Base-by-base conservation (phyloP, 2,329 filamentous ascomycete species). In the Pleomassaria siparia region DNA sequence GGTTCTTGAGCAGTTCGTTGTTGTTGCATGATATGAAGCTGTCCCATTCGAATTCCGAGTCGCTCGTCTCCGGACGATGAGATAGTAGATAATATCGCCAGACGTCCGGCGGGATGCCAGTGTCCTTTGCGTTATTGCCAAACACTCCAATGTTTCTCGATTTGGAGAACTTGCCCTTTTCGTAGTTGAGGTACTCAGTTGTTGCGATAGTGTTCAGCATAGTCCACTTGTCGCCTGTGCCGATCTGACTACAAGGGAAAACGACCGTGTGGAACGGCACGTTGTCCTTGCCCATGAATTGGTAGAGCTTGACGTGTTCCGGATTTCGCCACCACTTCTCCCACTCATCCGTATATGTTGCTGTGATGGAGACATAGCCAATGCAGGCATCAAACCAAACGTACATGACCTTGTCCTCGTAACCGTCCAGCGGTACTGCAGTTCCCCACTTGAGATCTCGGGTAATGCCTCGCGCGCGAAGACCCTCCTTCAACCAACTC, bases 351-450 rank as follows among this genome's bases (percentile, higher is more conserved):
- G 91, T 96, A 71, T 95, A 95, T 60, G 84, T 91, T 55, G 89
- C 89, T 1, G 91, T 96, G 59, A 96, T 96, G 1, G 90, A 95
- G n/a, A 91, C 86, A 69, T 96, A 96, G 16, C 91, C 91, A 63
- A 96, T 94, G 72, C 89, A 94, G 45, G 89, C 89, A 68, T 95
- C 89, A 67, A 96, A 90, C 90, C 87, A 89, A 50, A 96, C 91
- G 65, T 96, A 96, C 56, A 96, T 84, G 52, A 96, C 92, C 76
- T 89, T 89, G 54, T 86, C 78, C 54, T 86, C 82, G 60, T 85
- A 88, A 11, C 80, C 83, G 54, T 79, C 71, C 2, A 82, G 63
- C 22, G 81, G 81, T 11, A 84, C 80, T 2, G 80, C 77, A 7
- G 82, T 83, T 64, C 92, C 92, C 92, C 92, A 96, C 69, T 88